Evolutionary conservation across 495 filamentous ascomycete genomes (phyloP).

Genomic region (Penicillium desertorum): DNA sequence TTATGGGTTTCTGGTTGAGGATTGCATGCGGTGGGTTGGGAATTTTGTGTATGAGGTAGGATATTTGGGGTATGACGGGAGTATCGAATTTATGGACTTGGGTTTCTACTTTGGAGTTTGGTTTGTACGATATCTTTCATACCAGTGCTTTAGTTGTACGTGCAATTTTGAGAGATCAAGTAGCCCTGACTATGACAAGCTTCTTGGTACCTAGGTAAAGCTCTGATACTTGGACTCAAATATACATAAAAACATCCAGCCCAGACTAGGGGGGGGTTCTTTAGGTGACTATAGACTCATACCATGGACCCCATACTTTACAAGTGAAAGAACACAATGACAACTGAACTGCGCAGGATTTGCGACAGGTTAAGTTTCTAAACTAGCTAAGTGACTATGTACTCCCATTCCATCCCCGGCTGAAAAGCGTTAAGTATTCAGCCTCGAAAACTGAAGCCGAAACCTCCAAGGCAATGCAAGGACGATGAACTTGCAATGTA

Average conservation of each 20-base stretch:
- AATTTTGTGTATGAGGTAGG: background rate
- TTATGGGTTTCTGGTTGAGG: slow-evolving; percentile 1
- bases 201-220: background rate
- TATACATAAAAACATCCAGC: background rate
- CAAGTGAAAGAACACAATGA: background rate
- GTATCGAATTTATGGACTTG: background rate
- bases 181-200: background rate
- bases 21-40: background rate
- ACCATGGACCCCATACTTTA: too few species aligned
- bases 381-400: slow-evolving; percentile 14
- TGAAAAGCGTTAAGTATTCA: slow-evolving; percentile 5
- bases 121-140: background rate
- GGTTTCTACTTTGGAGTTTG: slow-evolving; percentile 3
- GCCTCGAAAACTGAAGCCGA: slow-evolving; percentile 19
- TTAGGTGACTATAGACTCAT: too few species aligned
- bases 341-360: background rate
- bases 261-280: too few species aligned
- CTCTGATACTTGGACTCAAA: background rate
- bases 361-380: background rate
- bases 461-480: slow-evolving; percentile 17
- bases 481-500: slow-evolving; percentile 13
- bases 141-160: background rate
- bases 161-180: background rate
- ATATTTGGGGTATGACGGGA: background rate
- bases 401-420: slow-evolving; percentile 20